These are phyloP conservation scores for Hemisphaericaspora lyxosophila DNA, from an alignment of 1,139 yeast species.

Conservation along the genomic window DNA sequence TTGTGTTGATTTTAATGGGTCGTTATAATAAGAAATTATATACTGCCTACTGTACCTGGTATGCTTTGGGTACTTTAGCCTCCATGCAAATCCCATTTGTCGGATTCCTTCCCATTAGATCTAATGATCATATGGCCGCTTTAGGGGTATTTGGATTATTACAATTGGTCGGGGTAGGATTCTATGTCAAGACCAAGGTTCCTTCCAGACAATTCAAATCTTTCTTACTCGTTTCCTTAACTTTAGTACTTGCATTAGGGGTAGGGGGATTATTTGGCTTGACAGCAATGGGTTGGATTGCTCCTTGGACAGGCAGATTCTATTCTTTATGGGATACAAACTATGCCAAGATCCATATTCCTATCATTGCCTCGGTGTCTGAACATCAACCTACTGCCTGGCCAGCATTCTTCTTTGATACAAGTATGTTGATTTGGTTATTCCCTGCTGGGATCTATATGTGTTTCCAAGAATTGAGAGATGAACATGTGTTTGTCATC, in stretches of 20 bases:
- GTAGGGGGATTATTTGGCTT: slow-evolving; percentile 70
- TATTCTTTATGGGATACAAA: slow-evolving; percentile 97
- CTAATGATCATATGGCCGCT: slow-evolving; percentile 98
- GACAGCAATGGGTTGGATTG: slow-evolving; percentile 90
- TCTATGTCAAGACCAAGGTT: slow-evolving; percentile 73
- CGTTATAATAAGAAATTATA: slow-evolving; percentile 81
- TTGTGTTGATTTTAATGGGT: slow-evolving; percentile 90
- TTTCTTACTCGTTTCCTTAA: slow-evolving; percentile 62
- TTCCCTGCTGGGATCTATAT: slow-evolving; percentile 97
- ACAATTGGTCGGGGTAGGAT: slow-evolving; percentile 87
- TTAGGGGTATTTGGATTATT: slow-evolving; percentile 94
- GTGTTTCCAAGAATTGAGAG: slow-evolving; percentile 82
- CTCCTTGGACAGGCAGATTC: slow-evolving; percentile 99
- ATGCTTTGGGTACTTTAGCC: slow-evolving; percentile 91
- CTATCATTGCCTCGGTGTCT: slow-evolving; percentile 97
- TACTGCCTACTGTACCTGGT: slow-evolving; percentile 95
- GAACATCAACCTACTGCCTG: slow-evolving; percentile 99
- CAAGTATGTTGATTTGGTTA: slow-evolving; percentile 90
- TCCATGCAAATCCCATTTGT: slow-evolving; percentile 99
- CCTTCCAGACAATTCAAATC: slow-evolving; percentile 74
- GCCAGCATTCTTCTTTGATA: slow-evolving; percentile 97
- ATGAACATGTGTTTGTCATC: slow-evolving; percentile 91
- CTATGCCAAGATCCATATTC: slow-evolving; percentile 97
- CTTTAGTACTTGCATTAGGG: slow-evolving; percentile 59
- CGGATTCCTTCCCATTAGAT: slow-evolving; percentile 93